Conservation (phyloP, 23 red algal species). For the Cyanidiococcus yangmingshanensis region DNA sequence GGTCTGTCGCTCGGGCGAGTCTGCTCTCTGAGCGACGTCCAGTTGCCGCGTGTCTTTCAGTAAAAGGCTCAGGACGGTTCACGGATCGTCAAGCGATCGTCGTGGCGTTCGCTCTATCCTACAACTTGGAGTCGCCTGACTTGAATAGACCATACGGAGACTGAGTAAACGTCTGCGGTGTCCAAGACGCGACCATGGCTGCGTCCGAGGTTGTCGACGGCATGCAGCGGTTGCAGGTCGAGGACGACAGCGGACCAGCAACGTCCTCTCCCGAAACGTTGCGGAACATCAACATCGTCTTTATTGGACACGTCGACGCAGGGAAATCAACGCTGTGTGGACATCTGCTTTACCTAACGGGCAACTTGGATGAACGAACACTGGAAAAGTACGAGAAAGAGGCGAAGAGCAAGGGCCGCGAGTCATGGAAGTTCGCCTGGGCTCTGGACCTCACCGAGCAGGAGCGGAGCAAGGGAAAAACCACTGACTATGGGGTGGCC, state of each 20-base stretch:
- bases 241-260: not conserved
- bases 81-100: too few species aligned
- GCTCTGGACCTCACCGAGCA: constrained; percentile 86
- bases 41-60: too few species aligned
- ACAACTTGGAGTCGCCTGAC: too few species aligned
- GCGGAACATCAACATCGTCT: constrained; percentile 56
- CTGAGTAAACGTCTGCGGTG: too few species aligned
- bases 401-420: constrained; percentile 87
- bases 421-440: constrained; percentile 99
- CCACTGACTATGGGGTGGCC: constrained; percentile 85
- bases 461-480: constrained; percentile 93
- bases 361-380: constrained; percentile 89
- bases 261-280: not conserved
- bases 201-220: not conserved
- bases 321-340: constrained; percentile 92
- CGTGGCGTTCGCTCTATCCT: too few species aligned
- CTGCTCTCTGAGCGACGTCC: too few species aligned
- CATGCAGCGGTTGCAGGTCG: not conserved
- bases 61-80: too few species aligned
- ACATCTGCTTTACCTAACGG: constrained; percentile 87
- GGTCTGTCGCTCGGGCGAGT: too few species aligned
- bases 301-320: constrained; percentile 97
- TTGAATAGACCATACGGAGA: too few species aligned
- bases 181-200: too few species aligned
- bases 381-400: constrained; percentile 98